Base-by-base conservation (phyloP, 2,329 filamentous ascomycete genomes). In the Tothia fuscella region DNA sequence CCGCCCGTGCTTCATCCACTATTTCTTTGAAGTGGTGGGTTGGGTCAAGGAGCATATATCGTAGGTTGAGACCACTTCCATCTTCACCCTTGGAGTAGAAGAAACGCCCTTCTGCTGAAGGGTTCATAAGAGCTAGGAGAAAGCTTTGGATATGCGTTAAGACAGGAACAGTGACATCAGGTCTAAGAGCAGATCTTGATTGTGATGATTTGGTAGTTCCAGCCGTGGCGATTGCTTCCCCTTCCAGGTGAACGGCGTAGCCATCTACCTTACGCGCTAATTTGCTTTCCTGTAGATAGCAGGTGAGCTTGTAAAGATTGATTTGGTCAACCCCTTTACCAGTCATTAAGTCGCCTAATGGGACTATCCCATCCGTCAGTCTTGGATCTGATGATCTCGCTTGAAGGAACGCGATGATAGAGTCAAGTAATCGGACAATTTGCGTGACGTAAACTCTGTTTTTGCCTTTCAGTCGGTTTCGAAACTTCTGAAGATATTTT, bases 231-330 rank as follows among this genome's bases (percentile, higher is more conserved):
- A 57, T 51, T 4, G 59, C 58, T 37, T 70, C 57, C 35, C 64
- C 61, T 43, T 78, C 72, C 1, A 74, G 59, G 45, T 82, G 74
- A 3, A 74, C 70, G 3, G 78, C 74, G 54, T 96, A 98, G 37
- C 85, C 82, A 61, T 98, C 89, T 9, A 96, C 83, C 59, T 98
- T 98, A 48, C 88, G 82, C 1, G 89, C 88, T 10, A 98, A 66
- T 53, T 93, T 95, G 47, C 88, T 95, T 48, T 91, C 81, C 53
- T 89, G 82, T 3, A 98, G 74, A 57, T 96, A 96, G 32, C 77
- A 73, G 24, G 88, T 78, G 12, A 98, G 69, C 55, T 91, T 89
- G 61, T 84, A 89, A 22, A 95, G 73, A 53, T 96, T 94, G 62
- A 98, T 88, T 54, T 96, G 89, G 54, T 98, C 91, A 19, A 91